Conservation (phyloP, 176 grass and related monocot genomes). For the Oryza meyeriana region DNA sequence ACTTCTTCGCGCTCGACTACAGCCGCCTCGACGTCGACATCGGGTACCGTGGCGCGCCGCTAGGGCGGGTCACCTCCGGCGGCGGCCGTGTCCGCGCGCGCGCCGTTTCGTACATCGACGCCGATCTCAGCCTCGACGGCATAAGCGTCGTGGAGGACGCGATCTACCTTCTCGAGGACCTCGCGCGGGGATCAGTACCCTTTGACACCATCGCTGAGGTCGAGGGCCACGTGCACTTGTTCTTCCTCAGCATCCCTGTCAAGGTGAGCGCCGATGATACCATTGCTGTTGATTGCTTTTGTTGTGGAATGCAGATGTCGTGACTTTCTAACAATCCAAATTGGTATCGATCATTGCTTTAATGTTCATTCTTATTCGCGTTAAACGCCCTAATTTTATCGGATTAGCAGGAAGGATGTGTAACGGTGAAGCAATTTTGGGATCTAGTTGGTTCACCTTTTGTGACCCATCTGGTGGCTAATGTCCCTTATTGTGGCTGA, state of each 20-base stretch:
- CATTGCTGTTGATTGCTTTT: not conserved
- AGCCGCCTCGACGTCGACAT: constrained; percentile 44
- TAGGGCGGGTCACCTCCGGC: constrained; percentile 48
- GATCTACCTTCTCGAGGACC: constrained; percentile 78
- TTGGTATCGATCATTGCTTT: not conserved
- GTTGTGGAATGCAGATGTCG: not conserved
- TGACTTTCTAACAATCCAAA: not conserved
- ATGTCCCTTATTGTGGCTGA: not conserved
- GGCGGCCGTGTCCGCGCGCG: constrained; percentile 54
- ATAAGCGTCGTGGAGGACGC: constrained; percentile 62
- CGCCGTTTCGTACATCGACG: constrained; percentile 62
- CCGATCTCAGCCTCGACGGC: constrained; percentile 55
- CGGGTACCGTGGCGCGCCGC: constrained; percentile 53
- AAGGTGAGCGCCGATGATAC: constrained; percentile 43
- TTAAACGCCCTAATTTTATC: not conserved
- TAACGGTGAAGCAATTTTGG: not conserved
- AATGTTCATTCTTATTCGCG: not conserved
- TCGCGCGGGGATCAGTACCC: constrained; percentile 56
- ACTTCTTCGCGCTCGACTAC: constrained; percentile 70
- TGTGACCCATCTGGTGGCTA: not conserved
- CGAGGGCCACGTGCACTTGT: constrained; percentile 52
- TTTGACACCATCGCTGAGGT: constrained; percentile 69
- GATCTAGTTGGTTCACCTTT: not conserved
- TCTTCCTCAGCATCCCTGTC: constrained; percentile 69
- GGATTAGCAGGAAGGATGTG: not conserved